Evolutionary conservation across 768 basidiomycete species (phyloP), one percentile per base, ranked within the genome.

Genomic region (Leccinum aurantiacum): DNA sequence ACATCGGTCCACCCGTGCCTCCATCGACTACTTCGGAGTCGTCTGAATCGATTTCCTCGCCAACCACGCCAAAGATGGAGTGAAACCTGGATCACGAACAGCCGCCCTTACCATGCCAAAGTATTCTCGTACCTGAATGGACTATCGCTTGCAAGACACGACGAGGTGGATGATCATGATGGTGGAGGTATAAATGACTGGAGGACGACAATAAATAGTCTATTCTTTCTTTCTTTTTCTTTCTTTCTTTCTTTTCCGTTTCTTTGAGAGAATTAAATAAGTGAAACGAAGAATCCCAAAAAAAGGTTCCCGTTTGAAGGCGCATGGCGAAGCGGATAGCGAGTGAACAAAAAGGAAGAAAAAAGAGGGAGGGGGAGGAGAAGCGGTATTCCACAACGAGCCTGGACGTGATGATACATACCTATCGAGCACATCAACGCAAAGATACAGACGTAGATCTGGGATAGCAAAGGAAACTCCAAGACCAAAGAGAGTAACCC

Each of bases 1-100:
- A 80, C 56, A 65, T 62, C 6, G 82, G 80, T 13, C 82, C 82
- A 1, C 79, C 80, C 0, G 72, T 74, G 17, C 72, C 74, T 14
- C 71, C 74, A 1, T 27, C 64, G 17, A 47, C 33, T 14, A 63
- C 56, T 4, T 41, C 8, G 17, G 17, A 41, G 38, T 17, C 38
- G 17, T 8, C 33, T 13, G 33, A 35, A 13, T 35, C 38, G n/a
- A 29, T 46, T 11, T 37, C 44, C 1, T 15, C 52, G 9, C 10
- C 24, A 10, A 14, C 7, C 24, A 24, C 51, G 19, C 53, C 63
- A 25, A 70, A 63, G 37, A 25, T 44, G 24, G 59, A 58, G 7
- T 67, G 53, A 65, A 44, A 29, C 8, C 19, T n/a, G 11, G 38
- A 17, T 41, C 38, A 9, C 7, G 17, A 17, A 41, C 38, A 17